A percentile compares a stretch with the other conserved stretches of the same genome.
These are phyloP conservation scores for Dactylonectria estremocensis DNA, from an alignment of 2,329 filamentous ascomycete species.

Conservation along the genomic window DNA sequence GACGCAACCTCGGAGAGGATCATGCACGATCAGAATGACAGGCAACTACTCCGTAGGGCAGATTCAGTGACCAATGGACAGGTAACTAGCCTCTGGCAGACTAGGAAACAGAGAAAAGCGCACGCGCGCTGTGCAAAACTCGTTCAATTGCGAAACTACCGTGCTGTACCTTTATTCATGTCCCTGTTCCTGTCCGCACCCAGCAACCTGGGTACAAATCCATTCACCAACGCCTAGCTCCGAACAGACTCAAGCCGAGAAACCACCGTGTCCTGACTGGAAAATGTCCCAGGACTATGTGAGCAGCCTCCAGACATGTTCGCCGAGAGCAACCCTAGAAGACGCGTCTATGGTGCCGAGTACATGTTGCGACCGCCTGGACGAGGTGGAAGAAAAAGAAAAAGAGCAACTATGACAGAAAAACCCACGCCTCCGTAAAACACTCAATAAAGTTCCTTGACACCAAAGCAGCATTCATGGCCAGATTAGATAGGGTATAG, in stretches of 20 bases:
- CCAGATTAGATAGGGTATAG: slow-evolving; percentile 44
- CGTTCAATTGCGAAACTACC: slow-evolving; percentile 42
- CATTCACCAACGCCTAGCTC: slow-evolving; percentile 50
- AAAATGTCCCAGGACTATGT: not conserved
- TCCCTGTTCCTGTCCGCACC: slow-evolving; percentile 19
- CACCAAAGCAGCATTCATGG: slow-evolving; percentile 15
- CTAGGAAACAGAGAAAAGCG: not conserved
- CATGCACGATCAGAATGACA: not conserved
- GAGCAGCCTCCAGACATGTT: not conserved
- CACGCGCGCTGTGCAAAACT: slow-evolving; percentile 19
- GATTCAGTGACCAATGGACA: not conserved
- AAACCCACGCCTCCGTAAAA: slow-evolving; percentile 31
- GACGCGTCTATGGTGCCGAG: slow-evolving; percentile 21
- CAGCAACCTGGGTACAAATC: slow-evolving; percentile 37
- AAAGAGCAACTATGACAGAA: slow-evolving; percentile 19
- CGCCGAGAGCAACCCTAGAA: slow-evolving; percentile 16
- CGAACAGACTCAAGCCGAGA: slow-evolving; percentile 40
- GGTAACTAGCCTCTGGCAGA: not conserved
- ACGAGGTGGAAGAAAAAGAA: slow-evolving; percentile 14
- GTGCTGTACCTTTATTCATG: slow-evolving; percentile 37
- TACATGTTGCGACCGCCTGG: slow-evolving; percentile 24
- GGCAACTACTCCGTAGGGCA: too few relatives aligned
- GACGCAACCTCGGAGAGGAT: not conserved
- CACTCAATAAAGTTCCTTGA: slow-evolving; percentile 26
- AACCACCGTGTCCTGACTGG: slow-evolving; percentile 19